Evolutionary conservation across 345 rosid genomes (phyloP).

Genomic region (Gossypium anomalum): DNA sequence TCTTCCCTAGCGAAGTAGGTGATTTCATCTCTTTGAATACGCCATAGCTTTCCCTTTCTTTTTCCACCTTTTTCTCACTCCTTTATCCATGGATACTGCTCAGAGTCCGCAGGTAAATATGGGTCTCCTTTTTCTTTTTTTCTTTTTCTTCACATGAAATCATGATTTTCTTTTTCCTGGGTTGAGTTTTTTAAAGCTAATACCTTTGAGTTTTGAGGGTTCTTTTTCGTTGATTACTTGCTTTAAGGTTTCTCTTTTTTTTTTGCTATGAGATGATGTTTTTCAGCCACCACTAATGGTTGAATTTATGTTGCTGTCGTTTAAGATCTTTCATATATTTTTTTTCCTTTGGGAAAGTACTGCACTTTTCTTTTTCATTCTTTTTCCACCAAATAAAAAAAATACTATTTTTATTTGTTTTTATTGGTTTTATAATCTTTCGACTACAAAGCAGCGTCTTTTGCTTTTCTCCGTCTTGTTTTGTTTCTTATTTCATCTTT

Average conservation of each 20-base stretch:
- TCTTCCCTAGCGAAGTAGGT: conserved; percentile 20
- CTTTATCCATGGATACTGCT: conserved; percentile 36
- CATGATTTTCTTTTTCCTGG: conserved; percentile 2
- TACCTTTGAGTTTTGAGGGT: conserved; percentile 9
- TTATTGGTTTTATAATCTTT: conserved; percentile 24
- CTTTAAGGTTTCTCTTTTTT: conserved; percentile 5
- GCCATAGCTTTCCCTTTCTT: conserved; percentile 7
- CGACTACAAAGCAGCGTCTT: conserved; percentile 18
- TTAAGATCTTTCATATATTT: conserved; percentile 14
- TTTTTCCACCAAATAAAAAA: conserved; percentile 18
- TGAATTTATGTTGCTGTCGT: conserved; percentile 26
- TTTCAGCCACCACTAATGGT: conserved; percentile 24
- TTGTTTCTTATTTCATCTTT: conserved; percentile 3
- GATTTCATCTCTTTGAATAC: conserved; percentile 22
- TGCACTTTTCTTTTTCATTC: neutral
- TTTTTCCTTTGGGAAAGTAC: conserved; percentile 5
- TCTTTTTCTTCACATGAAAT: conserved; percentile 21
- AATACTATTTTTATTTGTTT: conserved; percentile 9
- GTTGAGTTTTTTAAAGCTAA: conserved; percentile 17
- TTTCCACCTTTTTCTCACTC: conserved; percentile 2
- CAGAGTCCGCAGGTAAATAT: conserved; percentile 45
- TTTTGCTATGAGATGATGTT: conserved; percentile 19
- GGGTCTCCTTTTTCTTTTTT: neutral
- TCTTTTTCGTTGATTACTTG: conserved; percentile 3
- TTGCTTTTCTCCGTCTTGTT: conserved; percentile 24